These are phyloP conservation scores for Paramecium pentaurelia DNA, from an alignment of 73 alveolate species.

Conservation along the genomic window DNA sequence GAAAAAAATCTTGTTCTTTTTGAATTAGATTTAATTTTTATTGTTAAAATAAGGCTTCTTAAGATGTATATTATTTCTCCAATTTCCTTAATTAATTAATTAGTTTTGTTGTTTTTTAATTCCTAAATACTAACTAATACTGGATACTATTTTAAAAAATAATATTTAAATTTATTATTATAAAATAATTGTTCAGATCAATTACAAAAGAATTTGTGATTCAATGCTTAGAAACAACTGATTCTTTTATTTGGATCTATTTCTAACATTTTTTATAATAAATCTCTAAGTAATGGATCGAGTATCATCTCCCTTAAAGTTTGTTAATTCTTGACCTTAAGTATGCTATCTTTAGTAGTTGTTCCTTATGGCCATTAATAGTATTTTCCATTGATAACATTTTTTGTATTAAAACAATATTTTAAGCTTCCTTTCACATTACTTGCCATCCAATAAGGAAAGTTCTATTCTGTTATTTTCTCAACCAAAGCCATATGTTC, in stretches of 20 bases:
- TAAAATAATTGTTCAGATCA: neutral
- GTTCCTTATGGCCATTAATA: neutral
- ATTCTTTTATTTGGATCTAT: neutral
- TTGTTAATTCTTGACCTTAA: neutral
- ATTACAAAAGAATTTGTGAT: neutral
- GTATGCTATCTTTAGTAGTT: neutral
- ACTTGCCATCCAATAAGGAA: constrained; percentile 91
- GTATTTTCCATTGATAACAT: neutral
- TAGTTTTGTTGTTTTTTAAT: neutral
- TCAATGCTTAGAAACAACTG: neutral
- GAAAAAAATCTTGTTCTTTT: neutral
- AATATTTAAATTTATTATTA: neutral
- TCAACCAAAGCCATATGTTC: constrained; percentile 96
- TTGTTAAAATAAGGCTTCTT: neutral
- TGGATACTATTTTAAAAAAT: neutral
- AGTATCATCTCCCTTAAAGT: neutral
- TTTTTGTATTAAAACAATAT: neutral
- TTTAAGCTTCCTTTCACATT: constrained; percentile 16
- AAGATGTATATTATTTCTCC: neutral
- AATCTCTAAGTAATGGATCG: neutral
- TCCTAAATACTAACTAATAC: neutral
- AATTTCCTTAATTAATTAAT: neutral
- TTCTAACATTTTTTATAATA: neutral
- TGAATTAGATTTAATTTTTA: neutral
- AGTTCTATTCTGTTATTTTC: constrained; percentile 80